Conservation (phyloP, 176 grass and related monocot genomes). For the Phoenix roebelenii region DNA sequence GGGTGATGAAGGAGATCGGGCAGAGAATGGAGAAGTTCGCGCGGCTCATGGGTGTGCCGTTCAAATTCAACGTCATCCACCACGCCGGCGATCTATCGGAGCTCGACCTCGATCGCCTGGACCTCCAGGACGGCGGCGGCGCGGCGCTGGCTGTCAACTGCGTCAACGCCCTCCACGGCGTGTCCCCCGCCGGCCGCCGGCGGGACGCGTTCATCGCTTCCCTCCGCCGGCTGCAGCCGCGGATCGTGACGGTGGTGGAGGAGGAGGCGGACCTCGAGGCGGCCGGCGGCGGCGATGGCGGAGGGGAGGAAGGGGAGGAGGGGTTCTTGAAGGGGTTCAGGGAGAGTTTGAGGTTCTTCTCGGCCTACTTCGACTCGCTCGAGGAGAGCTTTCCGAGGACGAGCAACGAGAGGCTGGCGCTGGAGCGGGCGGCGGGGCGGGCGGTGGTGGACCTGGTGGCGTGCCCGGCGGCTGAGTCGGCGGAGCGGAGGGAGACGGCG, state of each 20-base stretch:
- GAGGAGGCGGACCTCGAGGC: conserved; percentile 74
- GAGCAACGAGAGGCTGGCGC: conserved; percentile 75
- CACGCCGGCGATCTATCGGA: conserved; percentile 67
- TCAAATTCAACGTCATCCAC: conserved; percentile 75
- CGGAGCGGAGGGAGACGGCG: conserved; percentile 73
- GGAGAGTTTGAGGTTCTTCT: conserved; percentile 82
- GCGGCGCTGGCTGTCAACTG: conserved; percentile 66
- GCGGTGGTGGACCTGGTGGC: conserved; percentile 78
- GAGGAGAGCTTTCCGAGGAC: conserved; percentile 86
- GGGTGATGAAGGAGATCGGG: conserved; percentile 92
- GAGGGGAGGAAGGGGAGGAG: conserved; percentile 46
- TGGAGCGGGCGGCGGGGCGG: conserved; percentile 71
- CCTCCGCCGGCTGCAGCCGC: conserved; percentile 53
- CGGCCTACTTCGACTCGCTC: conserved; percentile 81
- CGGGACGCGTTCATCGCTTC: conserved; percentile 46
- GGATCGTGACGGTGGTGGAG: conserved; percentile 75
- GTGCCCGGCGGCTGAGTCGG: conserved; percentile 59
- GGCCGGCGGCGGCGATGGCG: neutral
- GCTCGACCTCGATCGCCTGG: conserved; percentile 71
- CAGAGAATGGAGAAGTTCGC: conserved; percentile 99
- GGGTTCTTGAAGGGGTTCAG: conserved; percentile 74
- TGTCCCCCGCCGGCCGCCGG: conserved; percentile 40
- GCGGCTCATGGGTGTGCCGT: conserved; percentile 93
- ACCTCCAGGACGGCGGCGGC: conserved; percentile 37
- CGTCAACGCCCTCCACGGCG: conserved; percentile 56